Conservation (phyloP, 2,329 filamentous ascomycete genomes). For the Curvularia spicifera region DNA sequence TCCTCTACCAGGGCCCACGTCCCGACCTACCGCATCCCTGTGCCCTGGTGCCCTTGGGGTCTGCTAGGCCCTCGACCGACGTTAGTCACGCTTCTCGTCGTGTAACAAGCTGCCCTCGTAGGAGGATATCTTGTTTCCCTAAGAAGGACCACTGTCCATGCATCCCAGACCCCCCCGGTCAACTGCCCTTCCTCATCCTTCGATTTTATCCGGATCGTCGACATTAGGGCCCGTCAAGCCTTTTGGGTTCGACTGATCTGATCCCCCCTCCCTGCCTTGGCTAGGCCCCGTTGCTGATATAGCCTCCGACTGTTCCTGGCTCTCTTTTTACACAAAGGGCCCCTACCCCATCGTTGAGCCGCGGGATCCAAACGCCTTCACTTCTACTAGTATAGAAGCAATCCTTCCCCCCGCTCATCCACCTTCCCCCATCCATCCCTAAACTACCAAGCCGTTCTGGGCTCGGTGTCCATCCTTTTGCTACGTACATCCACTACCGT, state of each 20-base stretch:
- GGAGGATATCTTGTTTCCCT: conserved; percentile 48
- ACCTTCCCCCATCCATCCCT: background rate
- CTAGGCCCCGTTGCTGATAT: conserved; percentile 42
- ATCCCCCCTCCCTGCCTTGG: conserved; percentile 40
- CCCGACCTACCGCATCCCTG: conserved; percentile 52
- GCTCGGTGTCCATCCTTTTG: conserved; percentile 37
- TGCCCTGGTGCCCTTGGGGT: conserved; percentile 36
- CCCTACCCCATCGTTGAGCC: conserved; percentile 36
- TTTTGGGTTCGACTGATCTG: conserved; percentile 49
- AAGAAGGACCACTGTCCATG: conserved; percentile 45
- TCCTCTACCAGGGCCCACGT: conserved; percentile 46
- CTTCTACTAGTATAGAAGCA: conserved; percentile 33
- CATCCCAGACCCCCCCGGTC: conserved; percentile 29
- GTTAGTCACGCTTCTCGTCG: conserved; percentile 49
- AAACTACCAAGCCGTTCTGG: conserved; percentile 15
- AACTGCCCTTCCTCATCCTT: conserved; percentile 44
- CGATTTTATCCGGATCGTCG: conserved; percentile 52
- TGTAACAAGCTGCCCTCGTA: conserved; percentile 49
- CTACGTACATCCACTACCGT: background rate
- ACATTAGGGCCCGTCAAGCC: conserved; percentile 50
- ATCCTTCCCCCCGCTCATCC: conserved; percentile 24
- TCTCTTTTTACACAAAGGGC: conserved; percentile 37
- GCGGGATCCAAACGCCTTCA: conserved; percentile 31
- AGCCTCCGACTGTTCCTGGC: conserved; percentile 46
- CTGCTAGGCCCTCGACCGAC: conserved; percentile 45